Evolutionary conservation across 768 basidiomycete genomes (phyloP), one percentile per base, ranked within the genome.

Genomic region (Auriculariales sp.): DNA sequence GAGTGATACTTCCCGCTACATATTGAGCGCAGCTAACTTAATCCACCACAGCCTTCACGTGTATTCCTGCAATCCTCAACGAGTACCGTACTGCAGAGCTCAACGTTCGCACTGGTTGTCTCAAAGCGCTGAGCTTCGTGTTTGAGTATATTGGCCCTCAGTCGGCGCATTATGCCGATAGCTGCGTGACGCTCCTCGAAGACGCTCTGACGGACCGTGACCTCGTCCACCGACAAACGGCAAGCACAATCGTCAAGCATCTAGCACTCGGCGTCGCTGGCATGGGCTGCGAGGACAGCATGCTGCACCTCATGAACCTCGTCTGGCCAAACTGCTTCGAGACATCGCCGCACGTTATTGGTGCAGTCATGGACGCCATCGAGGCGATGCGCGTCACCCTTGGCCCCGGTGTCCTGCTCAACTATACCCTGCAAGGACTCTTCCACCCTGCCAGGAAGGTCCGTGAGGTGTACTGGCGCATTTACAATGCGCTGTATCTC

Each of bases 241-340:
- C 94, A 2, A 90, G 87, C 57, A 92, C 94, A 7, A 99, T 99
- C 57, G 94, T 99, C 59, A 98, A 98, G 69, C 95, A 99, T 62
- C 69, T 99, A 39, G 91, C 95, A 3, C 77, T 99, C 28, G 95
- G 95, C 35, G 92, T 95, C 4, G 93, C 95, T 1, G 95, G 95
- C 42, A 75, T 98, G 25, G 94, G 95, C 1, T 93, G 91, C 58
- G 95, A 99, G 67, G 95, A 99, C 66, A 94, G 94, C 11, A 88
- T 98, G 79, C 75, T 91, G 48, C 95, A 99, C 61, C 67, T 98
- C 46, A 89, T 98, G 83, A 99, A 99, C 63, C 77, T 99, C 25
- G 87, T 98, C 12, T 98, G 93, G 93, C 95, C 95, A 1, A 98
- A 98, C 62, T 93, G 92, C 65, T 98, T 97, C 64, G 94, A 97